phyloP scores from a whole-genome alignment of 2,329 filamentous ascomycete genomes.

The Leptodontidium sp. region DNA sequence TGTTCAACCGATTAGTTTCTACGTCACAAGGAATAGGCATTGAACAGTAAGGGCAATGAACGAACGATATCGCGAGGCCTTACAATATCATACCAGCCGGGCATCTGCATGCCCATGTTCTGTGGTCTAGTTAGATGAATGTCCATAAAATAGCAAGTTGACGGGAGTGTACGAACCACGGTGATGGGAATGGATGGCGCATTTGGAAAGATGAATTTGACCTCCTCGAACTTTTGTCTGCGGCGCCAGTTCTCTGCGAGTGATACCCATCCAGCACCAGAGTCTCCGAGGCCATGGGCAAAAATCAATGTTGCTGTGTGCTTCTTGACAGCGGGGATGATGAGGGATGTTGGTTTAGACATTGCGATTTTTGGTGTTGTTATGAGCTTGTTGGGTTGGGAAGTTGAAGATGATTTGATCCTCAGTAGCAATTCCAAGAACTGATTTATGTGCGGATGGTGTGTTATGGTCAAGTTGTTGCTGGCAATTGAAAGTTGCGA shows the following conservation, averaged over 20 bases:
- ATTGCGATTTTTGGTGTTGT: conserved; percentile 34
- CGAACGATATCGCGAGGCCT: conserved; percentile 45
- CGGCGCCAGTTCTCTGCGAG: conserved; percentile 89
- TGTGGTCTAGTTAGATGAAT: conserved; percentile 46
- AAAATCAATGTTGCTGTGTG: conserved; percentile 97
- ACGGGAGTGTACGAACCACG: conserved; percentile 56
- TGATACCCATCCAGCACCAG: conserved; percentile 78
- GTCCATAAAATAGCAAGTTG: background rate
- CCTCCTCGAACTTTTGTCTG: conserved; percentile 81
- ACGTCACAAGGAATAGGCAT: background rate
- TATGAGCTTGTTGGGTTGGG: background rate
- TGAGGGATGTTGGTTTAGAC: conserved; percentile 55
- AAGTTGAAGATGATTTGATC: background rate
- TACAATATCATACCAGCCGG: conserved; percentile 87
- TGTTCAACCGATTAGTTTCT: conserved; percentile 35
- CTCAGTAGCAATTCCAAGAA: no score
- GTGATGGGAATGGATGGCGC: conserved; percentile 88
- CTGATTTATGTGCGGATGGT: background rate
- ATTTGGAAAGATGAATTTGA: conserved; percentile 94
- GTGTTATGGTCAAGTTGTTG: background rate
- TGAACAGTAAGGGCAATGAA: conserved; percentile 21
- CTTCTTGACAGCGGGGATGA: conserved; percentile 80
- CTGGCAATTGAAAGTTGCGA: background rate
- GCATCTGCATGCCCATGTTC: conserved; percentile 83
- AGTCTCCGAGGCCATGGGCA: conserved; percentile 90